Evolutionary conservation across 164 flowering plant genomes (phyloP), one percentile per base, ranked within the genome.

Genomic region (Chloranthus sessilifolius): DNA sequence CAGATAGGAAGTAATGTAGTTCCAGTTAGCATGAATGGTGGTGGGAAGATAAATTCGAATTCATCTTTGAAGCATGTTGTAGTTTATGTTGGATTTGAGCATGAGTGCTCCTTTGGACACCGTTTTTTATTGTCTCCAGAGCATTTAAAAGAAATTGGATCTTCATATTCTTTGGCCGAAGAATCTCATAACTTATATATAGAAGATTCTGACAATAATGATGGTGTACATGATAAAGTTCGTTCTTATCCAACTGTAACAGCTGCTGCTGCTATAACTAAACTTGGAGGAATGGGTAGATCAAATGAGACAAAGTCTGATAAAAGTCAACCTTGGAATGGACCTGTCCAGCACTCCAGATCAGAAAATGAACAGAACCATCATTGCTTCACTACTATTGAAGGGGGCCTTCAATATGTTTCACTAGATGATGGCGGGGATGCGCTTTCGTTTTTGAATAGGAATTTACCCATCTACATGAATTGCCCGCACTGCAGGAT

Each of bases 61-160:
- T 39, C 71, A 52, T 53, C 73, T 55, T 25, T 60, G 59, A 76
- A 78, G 62, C 65, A 71, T 40, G 81, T 57, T n/a, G 35, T 46
- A 7, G 71, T 69, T 1, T 87, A 84, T 73, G 74, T 87, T 54
- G 98, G 98, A 24, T 85, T 79, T 73, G 98, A 90, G 73, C 89
- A 90, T 62, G 98, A 90, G 64, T 90, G 98, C 55, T 76, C 98
- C 14, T 73, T 59, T 66, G 98, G 98, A 0, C 98, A 90, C 55
- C 84, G 98, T 44, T 90, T 84, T 64, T 65, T 90, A 48, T 60
- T 87, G 60, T 76, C 73, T 29, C 68, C 72, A 47, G 76, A 81
- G 56, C 85, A 78, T 72, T 78, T 90, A 27, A 70, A 64, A 44
- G 81, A 72, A 56, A 79, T 81, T 39, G 85, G 76, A 17, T 47